phyloP scores from a whole-genome alignment of 1,284 basidiomycete species.

The Trichosporon coremiiforme region DNA sequence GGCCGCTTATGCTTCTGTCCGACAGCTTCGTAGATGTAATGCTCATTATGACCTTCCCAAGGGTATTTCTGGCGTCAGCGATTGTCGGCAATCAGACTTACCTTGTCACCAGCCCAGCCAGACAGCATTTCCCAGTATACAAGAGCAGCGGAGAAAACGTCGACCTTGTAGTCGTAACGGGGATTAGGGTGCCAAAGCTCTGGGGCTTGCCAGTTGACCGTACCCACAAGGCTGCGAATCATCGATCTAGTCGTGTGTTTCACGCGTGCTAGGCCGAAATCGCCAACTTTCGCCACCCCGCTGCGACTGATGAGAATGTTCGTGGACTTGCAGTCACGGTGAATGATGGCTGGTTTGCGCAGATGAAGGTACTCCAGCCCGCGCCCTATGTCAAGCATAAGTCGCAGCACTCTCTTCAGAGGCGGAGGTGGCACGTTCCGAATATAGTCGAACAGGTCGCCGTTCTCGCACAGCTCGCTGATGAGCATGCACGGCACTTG shows the following conservation, averaged over 20 bases:
- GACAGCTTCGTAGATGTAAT: slow-evolving; percentile 95
- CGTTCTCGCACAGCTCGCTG: slow-evolving; percentile 96
- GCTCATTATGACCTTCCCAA: slow-evolving; percentile 97
- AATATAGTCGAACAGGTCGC: slow-evolving; percentile 97
- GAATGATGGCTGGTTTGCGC: slow-evolving; percentile 90
- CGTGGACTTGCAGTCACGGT: slow-evolving; percentile 96
- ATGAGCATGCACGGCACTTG: slow-evolving; percentile 97
- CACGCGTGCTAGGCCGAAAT: slow-evolving; percentile 96
- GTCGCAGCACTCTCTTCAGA: slow-evolving; percentile 74
- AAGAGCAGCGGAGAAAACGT: slow-evolving; percentile 96
- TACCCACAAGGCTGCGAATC: slow-evolving; percentile 94
- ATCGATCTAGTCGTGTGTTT: slow-evolving; percentile 96
- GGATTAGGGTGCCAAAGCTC: slow-evolving; percentile 96
- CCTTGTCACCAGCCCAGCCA: slow-evolving; percentile 53
- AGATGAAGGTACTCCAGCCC: slow-evolving; percentile 94
- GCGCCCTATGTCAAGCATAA: slow-evolving; percentile 92
- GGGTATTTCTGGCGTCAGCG: slow-evolving; percentile 79
- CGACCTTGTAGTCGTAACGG: slow-evolving; percentile 98
- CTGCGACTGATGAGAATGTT: slow-evolving; percentile 95
- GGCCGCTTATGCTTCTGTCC: slow-evolving; percentile 90
- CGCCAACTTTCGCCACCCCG: slow-evolving; percentile 92
- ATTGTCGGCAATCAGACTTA: slow-evolving; percentile 29
- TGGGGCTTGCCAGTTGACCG: slow-evolving; percentile 99
- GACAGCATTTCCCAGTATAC: slow-evolving; percentile 95
- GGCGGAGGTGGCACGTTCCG: slow-evolving; percentile 81